These are phyloP conservation scores for Hygrocybe punicea DNA, from an alignment of 768 basidiomycete genomes.

Conservation along the genomic window DNA sequence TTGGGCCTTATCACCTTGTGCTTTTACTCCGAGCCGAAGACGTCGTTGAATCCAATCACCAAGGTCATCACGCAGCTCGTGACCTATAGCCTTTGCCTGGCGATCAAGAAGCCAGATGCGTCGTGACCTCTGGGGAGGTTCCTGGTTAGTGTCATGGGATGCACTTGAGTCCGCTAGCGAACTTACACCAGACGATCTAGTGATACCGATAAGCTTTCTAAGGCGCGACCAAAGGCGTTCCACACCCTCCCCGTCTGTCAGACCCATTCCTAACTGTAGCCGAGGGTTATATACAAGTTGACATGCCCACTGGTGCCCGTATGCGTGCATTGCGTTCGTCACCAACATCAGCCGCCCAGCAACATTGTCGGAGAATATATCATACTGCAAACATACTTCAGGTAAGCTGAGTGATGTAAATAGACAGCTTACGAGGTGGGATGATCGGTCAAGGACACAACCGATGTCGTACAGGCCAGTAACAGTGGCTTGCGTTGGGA, in stretches of 20 bases:
- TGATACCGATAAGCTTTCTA: slow-evolving; percentile 16
- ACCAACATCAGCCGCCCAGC: slow-evolving; percentile 21
- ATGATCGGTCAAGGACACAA: slow-evolving; percentile 32
- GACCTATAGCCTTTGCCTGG: slow-evolving; percentile 25
- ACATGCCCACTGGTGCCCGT: slow-evolving; percentile 35
- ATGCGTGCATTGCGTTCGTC: slow-evolving; percentile 35
- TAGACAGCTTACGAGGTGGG: slow-evolving; percentile 23
- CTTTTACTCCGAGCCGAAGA: slow-evolving; percentile 17
- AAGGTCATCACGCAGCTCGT: slow-evolving; percentile 25
- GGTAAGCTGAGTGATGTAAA: neutral
- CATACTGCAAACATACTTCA: slow-evolving; percentile 15
- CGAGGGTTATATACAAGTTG: slow-evolving; percentile 36
- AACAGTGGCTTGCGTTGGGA: slow-evolving; percentile 30
- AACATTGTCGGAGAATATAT: slow-evolving; percentile 19
- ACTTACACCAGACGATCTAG: slow-evolving; percentile 18
- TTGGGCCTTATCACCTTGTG: slow-evolving; percentile 12
- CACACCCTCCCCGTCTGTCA: slow-evolving; percentile 36
- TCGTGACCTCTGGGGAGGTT: slow-evolving; percentile 17
- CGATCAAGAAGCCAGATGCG: slow-evolving; percentile 36
- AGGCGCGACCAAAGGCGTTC: slow-evolving; percentile 35
- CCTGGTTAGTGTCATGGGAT: neutral
- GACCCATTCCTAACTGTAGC: slow-evolving; percentile 25
- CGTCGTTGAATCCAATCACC: slow-evolving; percentile 32
- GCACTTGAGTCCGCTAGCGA: neutral
- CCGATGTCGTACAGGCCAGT: slow-evolving; percentile 33